These are phyloP conservation scores for Trebouxia sp. DNA, from an alignment of 139 green algal genomes.

Conservation along the genomic window DNA sequence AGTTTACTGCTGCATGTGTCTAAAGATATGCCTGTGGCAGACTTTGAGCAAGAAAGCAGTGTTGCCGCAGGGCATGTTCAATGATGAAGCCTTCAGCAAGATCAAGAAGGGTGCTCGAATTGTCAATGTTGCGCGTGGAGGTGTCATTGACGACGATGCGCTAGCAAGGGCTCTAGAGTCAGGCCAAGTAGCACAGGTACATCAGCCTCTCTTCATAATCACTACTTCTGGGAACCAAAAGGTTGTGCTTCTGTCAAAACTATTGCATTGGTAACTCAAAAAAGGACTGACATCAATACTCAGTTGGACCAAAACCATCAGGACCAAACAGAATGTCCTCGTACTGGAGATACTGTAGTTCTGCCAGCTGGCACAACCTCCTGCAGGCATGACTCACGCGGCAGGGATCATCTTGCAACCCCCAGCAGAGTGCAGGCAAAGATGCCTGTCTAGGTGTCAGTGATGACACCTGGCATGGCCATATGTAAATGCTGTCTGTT, in stretches of 20 bases:
- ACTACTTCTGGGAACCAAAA: not conserved
- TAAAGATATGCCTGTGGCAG: not conserved
- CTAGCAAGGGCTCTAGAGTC: constrained; percentile 83
- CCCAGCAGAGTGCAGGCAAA: too few species aligned
- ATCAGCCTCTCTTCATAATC: not conserved
- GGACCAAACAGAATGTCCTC: too few species aligned
- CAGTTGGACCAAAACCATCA: too few species aligned
- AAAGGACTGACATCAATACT: too few species aligned
- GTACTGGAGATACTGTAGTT: too few species aligned
- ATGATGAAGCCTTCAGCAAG: constrained; percentile 82
- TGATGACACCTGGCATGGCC: too few species aligned
- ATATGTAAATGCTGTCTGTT: too few species aligned
- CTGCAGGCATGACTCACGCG: too few species aligned
- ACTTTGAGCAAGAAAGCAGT: not conserved
- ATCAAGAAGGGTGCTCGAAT: constrained; percentile 90
- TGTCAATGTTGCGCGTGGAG: constrained; percentile 93
- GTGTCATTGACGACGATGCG: constrained; percentile 91
- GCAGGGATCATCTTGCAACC: too few species aligned
- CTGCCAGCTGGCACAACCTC: too few species aligned
- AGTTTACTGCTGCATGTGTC: not conserved
- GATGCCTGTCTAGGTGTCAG: too few species aligned
- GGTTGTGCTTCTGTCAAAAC: not conserved
- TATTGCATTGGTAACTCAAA: too few species aligned
- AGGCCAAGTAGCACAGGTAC: constrained; percentile 59
- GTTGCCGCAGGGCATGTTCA: constrained; percentile 74